Evolutionary conservation across 345 rosid species (phyloP).

Genomic region (Salix purpurea): DNA sequence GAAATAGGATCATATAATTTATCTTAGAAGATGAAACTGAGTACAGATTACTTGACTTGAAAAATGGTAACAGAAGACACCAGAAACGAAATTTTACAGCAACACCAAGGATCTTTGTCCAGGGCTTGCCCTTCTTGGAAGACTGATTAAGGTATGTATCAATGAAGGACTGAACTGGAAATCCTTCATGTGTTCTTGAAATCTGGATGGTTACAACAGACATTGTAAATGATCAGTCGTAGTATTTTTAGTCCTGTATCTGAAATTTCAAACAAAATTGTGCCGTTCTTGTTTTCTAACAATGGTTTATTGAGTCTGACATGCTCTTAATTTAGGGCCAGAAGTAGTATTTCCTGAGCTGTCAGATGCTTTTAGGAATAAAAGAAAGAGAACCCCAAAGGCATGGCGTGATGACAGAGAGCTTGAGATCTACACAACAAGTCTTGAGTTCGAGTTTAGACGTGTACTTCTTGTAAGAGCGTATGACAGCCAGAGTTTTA

Average conservation of each 20-base stretch:
- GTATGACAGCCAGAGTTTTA: too few species aligned
- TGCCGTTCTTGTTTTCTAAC: background rate
- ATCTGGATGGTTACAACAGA: conserved; percentile 23
- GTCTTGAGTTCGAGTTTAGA: too few species aligned
- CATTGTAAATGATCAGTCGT: background rate
- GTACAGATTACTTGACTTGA: background rate
- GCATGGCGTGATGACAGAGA: too few species aligned
- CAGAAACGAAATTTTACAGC: background rate
- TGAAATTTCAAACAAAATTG: background rate
- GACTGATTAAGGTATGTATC: background rate
- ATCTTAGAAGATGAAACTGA: background rate
- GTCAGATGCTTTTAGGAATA: background rate
- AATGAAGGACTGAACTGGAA: background rate
- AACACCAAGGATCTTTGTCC: background rate
- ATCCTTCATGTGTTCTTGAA: conserved; percentile 16
- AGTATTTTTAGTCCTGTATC: background rate
- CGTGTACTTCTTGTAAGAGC: too few species aligned
- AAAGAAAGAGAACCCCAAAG: too few species aligned
- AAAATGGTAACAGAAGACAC: background rate
- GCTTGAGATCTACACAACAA: too few species aligned
- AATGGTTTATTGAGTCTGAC: background rate
- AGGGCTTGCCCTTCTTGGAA: background rate
- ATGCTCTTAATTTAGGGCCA: background rate
- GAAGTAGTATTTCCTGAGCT: background rate
- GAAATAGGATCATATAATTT: background rate